Conservation (phyloP, 1,139 yeast genomes). For the Pneumocystis jirovecii region DNA sequence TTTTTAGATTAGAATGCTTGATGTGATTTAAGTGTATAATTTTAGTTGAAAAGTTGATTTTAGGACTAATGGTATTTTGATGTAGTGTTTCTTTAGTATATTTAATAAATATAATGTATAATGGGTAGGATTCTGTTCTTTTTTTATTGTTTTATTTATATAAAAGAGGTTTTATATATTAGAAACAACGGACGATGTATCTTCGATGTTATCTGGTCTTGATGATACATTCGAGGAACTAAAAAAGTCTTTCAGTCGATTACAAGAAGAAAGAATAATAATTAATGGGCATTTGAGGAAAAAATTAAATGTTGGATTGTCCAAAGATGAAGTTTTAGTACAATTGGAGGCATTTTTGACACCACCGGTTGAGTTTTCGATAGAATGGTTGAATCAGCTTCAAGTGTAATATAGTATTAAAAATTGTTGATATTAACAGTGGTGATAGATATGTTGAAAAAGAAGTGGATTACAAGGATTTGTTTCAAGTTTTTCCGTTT, state of each 20-base stretch:
- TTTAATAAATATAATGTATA: not conserved
- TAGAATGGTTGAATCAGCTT: slow-evolving; percentile 24
- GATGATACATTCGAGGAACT: slow-evolving; percentile 5
- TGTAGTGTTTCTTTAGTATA: not conserved
- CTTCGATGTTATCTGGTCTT: slow-evolving; percentile 14
- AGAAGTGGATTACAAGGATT: slow-evolving; percentile 20
- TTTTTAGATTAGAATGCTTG: no score
- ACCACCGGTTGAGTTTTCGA: slow-evolving; percentile 22
- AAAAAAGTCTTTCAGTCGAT: not conserved
- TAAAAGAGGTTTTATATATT: not conserved
- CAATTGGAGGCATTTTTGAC: slow-evolving; percentile 18
- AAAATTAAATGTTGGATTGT: slow-evolving; percentile 8
- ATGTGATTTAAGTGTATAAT: no score
- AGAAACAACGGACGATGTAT: not conserved
- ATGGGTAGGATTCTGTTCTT: not conserved
- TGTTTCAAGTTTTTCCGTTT: slow-evolving; percentile 26
- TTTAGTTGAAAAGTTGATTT: not conserved
- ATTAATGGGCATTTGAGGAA: not conserved
- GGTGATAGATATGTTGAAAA: not conserved
- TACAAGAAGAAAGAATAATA: not conserved
- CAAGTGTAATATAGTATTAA: slow-evolving; percentile 19
- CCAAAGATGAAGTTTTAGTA: not conserved
- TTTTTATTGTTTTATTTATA: not conserved
- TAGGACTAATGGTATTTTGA: no score
- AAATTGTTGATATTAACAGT: not conserved